These are phyloP conservation scores for Torrubiella hemipterigena DNA, from an alignment of 2,329 filamentous ascomycete species.

Conservation along the genomic window DNA sequence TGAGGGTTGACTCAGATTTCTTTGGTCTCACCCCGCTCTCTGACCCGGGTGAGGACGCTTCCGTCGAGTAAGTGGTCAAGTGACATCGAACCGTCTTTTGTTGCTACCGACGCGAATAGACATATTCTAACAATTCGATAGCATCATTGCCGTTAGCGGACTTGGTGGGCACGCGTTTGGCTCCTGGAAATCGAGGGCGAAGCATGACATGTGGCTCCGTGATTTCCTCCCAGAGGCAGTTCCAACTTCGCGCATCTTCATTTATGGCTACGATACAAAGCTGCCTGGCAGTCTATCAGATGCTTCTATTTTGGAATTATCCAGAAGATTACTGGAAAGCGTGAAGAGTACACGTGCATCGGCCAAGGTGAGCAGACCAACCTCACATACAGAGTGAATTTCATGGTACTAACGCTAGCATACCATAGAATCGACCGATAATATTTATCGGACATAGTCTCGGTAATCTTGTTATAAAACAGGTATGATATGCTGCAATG, in stretches of 20 bases:
- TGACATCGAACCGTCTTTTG: background rate
- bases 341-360: slow-evolving; percentile 8
- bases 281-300: slow-evolving; percentile 11
- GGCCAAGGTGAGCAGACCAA: slow-evolving; percentile 6
- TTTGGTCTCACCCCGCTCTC: slow-evolving; percentile 15
- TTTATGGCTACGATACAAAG: slow-evolving; percentile 18
- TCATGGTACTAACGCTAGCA: background rate
- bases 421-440: slow-evolving; percentile 8
- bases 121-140: slow-evolving; percentile 4
- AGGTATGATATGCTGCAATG: slow-evolving; percentile 8
- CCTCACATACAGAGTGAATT: slow-evolving; percentile 3
- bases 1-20: slow-evolving; percentile 10
- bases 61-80: slow-evolving; percentile 13
- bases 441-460: slow-evolving; percentile 15
- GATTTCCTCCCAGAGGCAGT: slow-evolving; percentile 15
- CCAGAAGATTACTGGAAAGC: slow-evolving; percentile 6
- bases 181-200: slow-evolving; percentile 14
- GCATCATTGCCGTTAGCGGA: slow-evolving; percentile 16
- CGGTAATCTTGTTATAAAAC: slow-evolving; percentile 15
- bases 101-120: slow-evolving; percentile 3
- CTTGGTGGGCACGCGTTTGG: slow-evolving; percentile 17
- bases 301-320: slow-evolving; percentile 11
- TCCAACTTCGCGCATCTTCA: slow-evolving; percentile 11
- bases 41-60: slow-evolving; percentile 4
- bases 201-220: slow-evolving; percentile 16